These are phyloP conservation scores for Scleroderma citrinum DNA, from an alignment of 768 basidiomycete species.

Conservation along the genomic window DNA sequence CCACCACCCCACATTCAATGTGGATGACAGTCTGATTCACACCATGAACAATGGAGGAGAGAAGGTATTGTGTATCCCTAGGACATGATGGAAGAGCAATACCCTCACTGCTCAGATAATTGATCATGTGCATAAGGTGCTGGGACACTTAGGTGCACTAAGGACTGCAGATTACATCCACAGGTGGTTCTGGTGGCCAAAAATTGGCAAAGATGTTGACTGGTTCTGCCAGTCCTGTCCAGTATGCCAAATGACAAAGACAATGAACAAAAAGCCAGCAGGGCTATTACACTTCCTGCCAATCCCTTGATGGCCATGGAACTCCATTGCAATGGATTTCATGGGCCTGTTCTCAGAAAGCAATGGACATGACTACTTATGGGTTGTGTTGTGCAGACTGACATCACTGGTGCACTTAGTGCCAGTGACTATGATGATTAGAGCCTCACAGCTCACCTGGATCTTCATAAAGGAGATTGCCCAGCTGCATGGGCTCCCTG, in stretches of 20 bases:
- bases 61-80: not conserved
- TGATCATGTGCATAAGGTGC: not conserved
- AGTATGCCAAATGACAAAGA: not conserved
- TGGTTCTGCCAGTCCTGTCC: not conserved
- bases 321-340: slow-evolving; percentile 37
- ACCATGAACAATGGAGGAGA: not conserved
- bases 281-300: not conserved
- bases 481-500: slow-evolving; percentile 7
- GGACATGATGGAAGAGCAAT: not conserved
- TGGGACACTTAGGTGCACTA: not conserved
- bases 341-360: slow-evolving; percentile 28
- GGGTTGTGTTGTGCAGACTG: slow-evolving; percentile 16
- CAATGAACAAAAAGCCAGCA: not conserved
- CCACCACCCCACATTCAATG: not conserved
- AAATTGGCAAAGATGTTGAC: not conserved
- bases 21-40: not conserved
- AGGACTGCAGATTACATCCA: not conserved
- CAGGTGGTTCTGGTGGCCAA: not conserved
- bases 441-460: too few species aligned
- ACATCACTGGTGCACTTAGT: too few species aligned
- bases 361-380: slow-evolving; percentile 16
- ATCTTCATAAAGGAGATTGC: too few species aligned
- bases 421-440: too few species aligned
- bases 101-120: not conserved
- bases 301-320: slow-evolving; percentile 28